These are phyloP conservation scores for Neostapfia colusana DNA, from an alignment of 176 grass and related monocot species.

Conservation along the genomic window DNA sequence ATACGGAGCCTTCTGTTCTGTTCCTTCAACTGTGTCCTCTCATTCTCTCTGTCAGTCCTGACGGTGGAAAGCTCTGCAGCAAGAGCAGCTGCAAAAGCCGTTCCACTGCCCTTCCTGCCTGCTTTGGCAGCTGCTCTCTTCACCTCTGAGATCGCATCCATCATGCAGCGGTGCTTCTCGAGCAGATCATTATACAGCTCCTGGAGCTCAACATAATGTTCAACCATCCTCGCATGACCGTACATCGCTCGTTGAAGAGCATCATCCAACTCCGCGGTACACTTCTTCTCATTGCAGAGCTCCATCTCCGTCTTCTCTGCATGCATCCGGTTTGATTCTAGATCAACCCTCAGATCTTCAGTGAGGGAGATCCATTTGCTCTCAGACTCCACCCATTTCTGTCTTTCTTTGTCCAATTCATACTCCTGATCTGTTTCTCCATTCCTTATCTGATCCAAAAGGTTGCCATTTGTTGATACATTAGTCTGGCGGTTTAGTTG, in stretches of 20 bases:
- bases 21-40: slow-evolving; percentile 76
- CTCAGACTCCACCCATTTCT: slow-evolving; percentile 91
- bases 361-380: slow-evolving; percentile 95
- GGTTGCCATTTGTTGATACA: slow-evolving; percentile 42
- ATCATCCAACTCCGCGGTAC: slow-evolving; percentile 86
- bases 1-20: slow-evolving; percentile 96
- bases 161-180: slow-evolving; percentile 71
- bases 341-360: slow-evolving; percentile 81
- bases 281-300: slow-evolving; percentile 74
- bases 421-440: slow-evolving; percentile 49
- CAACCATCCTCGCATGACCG: slow-evolving; percentile 79
- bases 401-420: slow-evolving; percentile 75
- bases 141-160: slow-evolving; percentile 79
- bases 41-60: slow-evolving; percentile 93
- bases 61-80: slow-evolving; percentile 79
- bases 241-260: slow-evolving; percentile 75
- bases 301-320: slow-evolving; percentile 83
- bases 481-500: slow-evolving; percentile 44
- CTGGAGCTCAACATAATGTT: slow-evolving; percentile 92
- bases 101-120: slow-evolving; percentile 77
- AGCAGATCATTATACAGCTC: slow-evolving; percentile 83
- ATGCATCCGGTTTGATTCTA: slow-evolving; percentile 72
- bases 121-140: slow-evolving; percentile 83
- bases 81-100: slow-evolving; percentile 86
- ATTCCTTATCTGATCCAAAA: slow-evolving; percentile 84